Conservation (phyloP, 305 asterid genomes). For the Rubia occidens region DNA sequence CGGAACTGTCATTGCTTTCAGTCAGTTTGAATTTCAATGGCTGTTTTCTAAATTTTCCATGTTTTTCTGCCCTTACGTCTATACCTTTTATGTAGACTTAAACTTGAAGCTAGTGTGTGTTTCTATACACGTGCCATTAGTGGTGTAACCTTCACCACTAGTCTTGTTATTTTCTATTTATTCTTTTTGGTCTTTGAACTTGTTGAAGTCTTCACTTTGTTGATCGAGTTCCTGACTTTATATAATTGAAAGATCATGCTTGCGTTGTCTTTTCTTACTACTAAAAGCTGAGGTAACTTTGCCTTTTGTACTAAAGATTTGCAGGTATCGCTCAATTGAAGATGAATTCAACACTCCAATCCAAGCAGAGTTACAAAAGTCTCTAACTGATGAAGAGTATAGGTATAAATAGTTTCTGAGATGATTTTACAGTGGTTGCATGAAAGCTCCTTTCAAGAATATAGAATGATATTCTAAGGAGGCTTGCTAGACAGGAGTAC, state of each 20-base stretch:
- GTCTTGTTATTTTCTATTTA: too few relatives aligned
- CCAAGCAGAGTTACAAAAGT: conserved; percentile 74
- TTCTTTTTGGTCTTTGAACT: neutral
- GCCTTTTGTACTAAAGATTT: conserved; percentile 34
- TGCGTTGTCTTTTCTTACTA: neutral
- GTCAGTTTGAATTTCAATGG: neutral
- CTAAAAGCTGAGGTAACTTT: conserved; percentile 1
- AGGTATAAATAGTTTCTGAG: conserved; percentile 35
- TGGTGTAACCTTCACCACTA: too few relatives aligned
- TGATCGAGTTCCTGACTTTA: neutral
- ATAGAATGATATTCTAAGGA: neutral
- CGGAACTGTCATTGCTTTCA: neutral
- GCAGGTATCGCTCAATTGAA: conserved; percentile 77
- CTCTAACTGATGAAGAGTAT: conserved; percentile 73
- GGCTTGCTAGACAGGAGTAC: neutral
- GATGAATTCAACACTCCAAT: conserved; percentile 73
- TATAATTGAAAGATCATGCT: neutral
- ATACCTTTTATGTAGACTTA: neutral
- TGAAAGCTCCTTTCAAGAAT: neutral
- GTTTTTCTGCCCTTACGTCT: too few relatives aligned
- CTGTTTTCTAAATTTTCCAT: too few relatives aligned
- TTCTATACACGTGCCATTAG: too few relatives aligned
- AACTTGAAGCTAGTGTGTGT: neutral
- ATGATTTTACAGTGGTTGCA: conserved; percentile 2
- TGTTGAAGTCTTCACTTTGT: neutral